Conservation (phyloP, 345 rosid genomes). For the Pistacia atlantica region DNA sequence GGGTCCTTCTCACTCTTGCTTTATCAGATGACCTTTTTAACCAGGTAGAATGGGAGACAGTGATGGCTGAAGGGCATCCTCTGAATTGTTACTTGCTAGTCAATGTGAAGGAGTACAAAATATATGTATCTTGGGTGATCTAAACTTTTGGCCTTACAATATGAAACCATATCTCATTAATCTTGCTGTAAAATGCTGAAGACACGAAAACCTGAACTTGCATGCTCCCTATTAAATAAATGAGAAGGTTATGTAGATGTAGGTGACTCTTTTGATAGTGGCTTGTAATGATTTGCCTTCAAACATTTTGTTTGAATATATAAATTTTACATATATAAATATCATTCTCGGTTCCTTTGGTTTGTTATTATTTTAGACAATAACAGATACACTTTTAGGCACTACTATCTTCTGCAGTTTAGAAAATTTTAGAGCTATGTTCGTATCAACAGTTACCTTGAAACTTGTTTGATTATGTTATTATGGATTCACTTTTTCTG, state of each 20-base stretch:
- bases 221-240: not conserved
- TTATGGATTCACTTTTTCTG: slow-evolving; percentile 5
- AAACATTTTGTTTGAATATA: not conserved
- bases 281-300: not conserved
- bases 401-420: not conserved
- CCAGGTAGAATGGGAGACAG: not conserved
- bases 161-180: not conserved
- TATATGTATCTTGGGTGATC: not conserved
- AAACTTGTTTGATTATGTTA: not conserved
- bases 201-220: not conserved
- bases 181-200: not conserved
- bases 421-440: not conserved
- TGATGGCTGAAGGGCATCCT: not conserved
- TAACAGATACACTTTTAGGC: not conserved
- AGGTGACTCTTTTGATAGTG: not conserved
- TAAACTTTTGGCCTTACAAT: not conserved
- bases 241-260: not conserved
- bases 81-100: too few species aligned
- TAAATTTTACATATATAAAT: not conserved
- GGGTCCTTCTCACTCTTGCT: not conserved
- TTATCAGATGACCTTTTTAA: not conserved
- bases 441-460: not conserved
- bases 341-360: not conserved
- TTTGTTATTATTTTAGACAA: not conserved
- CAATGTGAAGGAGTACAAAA: not conserved